phyloP scores from a whole-genome alignment of 2,329 filamentous ascomycete genomes.

The Pestalotiopsis sp. region DNA sequence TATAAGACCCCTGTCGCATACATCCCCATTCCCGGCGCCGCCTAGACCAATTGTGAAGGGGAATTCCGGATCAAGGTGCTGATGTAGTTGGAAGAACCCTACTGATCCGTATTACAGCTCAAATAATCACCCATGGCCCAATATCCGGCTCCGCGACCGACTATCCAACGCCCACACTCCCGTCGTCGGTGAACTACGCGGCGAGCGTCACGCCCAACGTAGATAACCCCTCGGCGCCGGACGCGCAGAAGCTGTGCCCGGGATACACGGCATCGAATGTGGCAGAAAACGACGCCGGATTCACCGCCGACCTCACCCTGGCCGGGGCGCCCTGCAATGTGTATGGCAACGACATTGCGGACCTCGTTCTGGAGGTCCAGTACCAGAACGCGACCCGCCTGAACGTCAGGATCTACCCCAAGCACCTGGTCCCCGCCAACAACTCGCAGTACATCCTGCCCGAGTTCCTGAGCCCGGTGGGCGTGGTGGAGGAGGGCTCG shows the following conservation, averaged over 20 bases:
- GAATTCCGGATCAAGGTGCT: background rate
- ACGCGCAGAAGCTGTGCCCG: conserved; percentile 65
- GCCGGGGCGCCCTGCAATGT: conserved; percentile 72
- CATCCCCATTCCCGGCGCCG: background rate
- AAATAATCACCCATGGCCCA: background rate
- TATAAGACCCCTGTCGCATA: background rate
- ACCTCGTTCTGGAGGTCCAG: conserved; percentile 66
- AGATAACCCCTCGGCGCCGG: conserved; percentile 59
- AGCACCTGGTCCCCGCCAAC: conserved; percentile 61
- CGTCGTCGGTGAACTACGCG: background rate
- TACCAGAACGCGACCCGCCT: conserved; percentile 66
- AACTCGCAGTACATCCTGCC: conserved; percentile 67
- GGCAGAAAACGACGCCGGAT: conserved; percentile 46
- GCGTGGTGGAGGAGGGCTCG: conserved; percentile 42
- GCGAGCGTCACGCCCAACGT: conserved; percentile 58
- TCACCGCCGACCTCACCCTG: conserved; percentile 70
- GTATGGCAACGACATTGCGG: conserved; percentile 74
- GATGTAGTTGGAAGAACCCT: background rate
- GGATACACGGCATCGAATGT: conserved; percentile 69
- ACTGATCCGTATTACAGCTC: background rate
- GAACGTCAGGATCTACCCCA: conserved; percentile 70
- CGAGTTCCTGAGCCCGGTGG: conserved; percentile 60
- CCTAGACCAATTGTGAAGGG: background rate
- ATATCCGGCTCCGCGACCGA: background rate
- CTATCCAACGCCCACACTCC: background rate